Base-by-base conservation (phyloP, 2,329 filamentous ascomycete genomes). In the Escovopsis weberi region DNA sequence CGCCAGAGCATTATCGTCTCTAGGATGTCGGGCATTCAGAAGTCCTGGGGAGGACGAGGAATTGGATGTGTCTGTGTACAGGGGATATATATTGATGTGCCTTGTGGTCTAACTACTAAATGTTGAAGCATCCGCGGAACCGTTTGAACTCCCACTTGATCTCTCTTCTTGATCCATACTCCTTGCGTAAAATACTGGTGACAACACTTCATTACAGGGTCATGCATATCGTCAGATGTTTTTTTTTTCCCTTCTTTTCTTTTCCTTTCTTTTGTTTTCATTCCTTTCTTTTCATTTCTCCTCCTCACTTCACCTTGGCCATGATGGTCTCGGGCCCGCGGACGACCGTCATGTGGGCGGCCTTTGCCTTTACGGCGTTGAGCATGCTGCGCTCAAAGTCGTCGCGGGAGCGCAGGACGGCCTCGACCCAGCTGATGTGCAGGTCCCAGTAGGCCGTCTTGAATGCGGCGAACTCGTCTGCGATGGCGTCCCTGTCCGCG, bases 391-490 rank as follows among this genome's bases (percentile, higher is more conserved):
- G 72, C 61, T 96, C 91, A 64, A 94, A 96, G 65, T 98, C 91
- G 61, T 98, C 91, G 51, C 93, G 72, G 2, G 79, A 72, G 51
- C 88, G 74, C 49, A 98, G 59, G 39, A 94, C 89, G 6, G 85
- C 82, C 68, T 98, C 93, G 7, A 98, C 87, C 91, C 91, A 98
- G 38, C 80, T 82, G 45, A 96, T 80, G 60, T 93, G 86, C 58
- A 96, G 68, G 63, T 98, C 91, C 85, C 89, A 94, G 61, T 94
- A 95, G 38, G 76, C 72, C 34, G 64, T 67, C 70, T 95, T 96
- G 66, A 98, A 89, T 5, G 69, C 66, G 52, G 82, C 82, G 56
- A 94, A 96, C 1, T 85, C 79, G 41, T 83, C 77, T 12, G 86
- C 78, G 1, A 95, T 70, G 23, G 68, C 70, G 28, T 78, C 73